A percentile compares a stretch with the other conserved stretches of the same genome.
These are phyloP conservation scores for Fusarium napiforme DNA, from an alignment of 2,329 filamentous ascomycete genomes.

Conservation along the genomic window DNA sequence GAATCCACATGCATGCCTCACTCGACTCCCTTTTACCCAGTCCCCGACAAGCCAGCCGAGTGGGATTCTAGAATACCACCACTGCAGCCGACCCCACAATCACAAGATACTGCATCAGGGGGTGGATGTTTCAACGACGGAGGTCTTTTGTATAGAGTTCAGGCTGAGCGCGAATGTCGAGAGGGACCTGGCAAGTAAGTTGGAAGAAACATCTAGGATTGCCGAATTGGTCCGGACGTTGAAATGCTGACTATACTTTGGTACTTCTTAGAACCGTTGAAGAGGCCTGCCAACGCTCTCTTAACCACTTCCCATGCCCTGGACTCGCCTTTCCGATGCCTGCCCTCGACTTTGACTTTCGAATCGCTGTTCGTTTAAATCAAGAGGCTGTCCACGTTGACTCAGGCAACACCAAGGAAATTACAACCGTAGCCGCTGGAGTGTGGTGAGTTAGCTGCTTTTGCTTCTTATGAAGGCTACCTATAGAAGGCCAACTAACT, in stretches of 20 bases:
- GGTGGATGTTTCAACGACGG: constrained; percentile 43
- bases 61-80: constrained; percentile 48
- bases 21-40: constrained; percentile 3
- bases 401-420: constrained; percentile 58
- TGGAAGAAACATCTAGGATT: neutral
- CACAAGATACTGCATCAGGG: constrained; percentile 15
- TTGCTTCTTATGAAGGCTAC: no score
- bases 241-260: constrained; percentile 35
- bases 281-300: constrained; percentile 52
- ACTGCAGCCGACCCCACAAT: constrained; percentile 13
- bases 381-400: constrained; percentile 57
- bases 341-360: constrained; percentile 61
- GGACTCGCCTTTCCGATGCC: constrained; percentile 58
- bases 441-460: constrained; percentile 45
- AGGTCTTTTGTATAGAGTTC: constrained; percentile 42
- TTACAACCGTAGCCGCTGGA: constrained; percentile 60
- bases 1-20: constrained; percentile 45
- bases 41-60: constrained; percentile 20
- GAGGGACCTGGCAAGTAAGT: constrained; percentile 46
- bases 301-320: constrained; percentile 56
- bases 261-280: constrained; percentile 47
- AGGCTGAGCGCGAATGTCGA: constrained; percentile 43
- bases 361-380: constrained; percentile 59
- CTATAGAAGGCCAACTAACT: no score
- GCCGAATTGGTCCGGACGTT: neutral